phyloP scores from a whole-genome alignment of 257 asterid species.

The Fraxinus anomala region DNA sequence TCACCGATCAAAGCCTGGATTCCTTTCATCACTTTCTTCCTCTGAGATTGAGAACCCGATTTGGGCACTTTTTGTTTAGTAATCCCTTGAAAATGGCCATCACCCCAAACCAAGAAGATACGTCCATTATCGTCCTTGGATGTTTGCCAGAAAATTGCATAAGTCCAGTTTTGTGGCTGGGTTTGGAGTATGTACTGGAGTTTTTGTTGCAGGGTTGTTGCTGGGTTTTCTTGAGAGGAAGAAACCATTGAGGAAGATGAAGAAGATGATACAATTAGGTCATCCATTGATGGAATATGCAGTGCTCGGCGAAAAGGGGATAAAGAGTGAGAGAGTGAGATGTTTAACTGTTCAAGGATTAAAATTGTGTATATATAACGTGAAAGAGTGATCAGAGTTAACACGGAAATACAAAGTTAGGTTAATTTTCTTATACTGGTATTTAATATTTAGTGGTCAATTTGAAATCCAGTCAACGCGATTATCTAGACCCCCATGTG shows the following conservation, averaged over 20 bases:
- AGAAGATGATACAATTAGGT: constrained; percentile 18
- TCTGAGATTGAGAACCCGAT: neutral
- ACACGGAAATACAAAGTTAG: no score
- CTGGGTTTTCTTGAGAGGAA: constrained; percentile 7
- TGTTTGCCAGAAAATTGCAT: constrained; percentile 45
- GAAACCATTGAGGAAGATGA: constrained; percentile 9
- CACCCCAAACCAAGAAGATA: constrained; percentile 38
- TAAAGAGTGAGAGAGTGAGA: neutral
- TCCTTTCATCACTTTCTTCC: constrained; percentile 7
- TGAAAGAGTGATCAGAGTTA: neutral
- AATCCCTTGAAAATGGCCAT: constrained; percentile 34
- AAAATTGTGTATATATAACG: neutral
- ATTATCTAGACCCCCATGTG: neutral
- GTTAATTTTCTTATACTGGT: no score
- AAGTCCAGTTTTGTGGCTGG: constrained; percentile 39
- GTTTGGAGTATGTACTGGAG: constrained; percentile 35
- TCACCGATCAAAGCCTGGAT: neutral
- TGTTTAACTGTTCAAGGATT: neutral
- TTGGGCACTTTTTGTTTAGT: neutral
- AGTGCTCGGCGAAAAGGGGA: neutral
- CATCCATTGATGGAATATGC: constrained; percentile 26
- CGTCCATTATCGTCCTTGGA: constrained; percentile 19
- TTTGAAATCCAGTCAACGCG: neutral
- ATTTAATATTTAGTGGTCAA: neutral
- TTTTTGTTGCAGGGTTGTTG: constrained; percentile 23